These are phyloP conservation scores for Fusarium dimerum DNA, from an alignment of 2,329 filamentous ascomycete species.

Conservation along the genomic window DNA sequence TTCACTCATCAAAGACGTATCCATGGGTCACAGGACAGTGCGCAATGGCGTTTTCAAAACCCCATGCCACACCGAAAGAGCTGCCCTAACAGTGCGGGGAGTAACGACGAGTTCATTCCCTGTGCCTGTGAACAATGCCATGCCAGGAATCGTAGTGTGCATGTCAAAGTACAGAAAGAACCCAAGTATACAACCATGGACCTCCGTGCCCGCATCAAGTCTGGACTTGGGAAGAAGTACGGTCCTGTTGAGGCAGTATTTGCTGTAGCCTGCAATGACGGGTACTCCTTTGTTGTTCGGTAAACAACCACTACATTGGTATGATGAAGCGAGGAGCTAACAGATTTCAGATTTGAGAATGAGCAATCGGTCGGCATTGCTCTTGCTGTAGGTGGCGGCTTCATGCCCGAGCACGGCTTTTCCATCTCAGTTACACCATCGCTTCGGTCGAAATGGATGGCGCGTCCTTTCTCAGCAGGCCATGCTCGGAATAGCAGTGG, in stretches of 20 bases:
- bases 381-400: constrained; percentile 21
- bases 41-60: constrained; percentile 17
- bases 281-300: constrained; percentile 30
- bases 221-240: constrained; percentile 29
- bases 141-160: constrained; percentile 33
- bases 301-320: constrained; percentile 14
- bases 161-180: constrained; percentile 21
- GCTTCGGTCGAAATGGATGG: constrained; percentile 35
- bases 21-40: constrained; percentile 12
- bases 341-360: constrained; percentile 24
- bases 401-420: constrained; percentile 29
- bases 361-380: constrained; percentile 31
- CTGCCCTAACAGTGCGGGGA: constrained; percentile 22
- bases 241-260: constrained; percentile 34
- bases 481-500: not conserved
- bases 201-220: constrained; percentile 31
- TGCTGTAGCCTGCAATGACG: constrained; percentile 10
- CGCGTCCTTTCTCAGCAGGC: not conserved
- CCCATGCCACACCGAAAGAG: constrained; percentile 4
- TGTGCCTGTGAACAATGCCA: constrained; percentile 34
- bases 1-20: constrained; percentile 18
- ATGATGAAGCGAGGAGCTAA: not conserved
- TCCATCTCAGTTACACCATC: constrained; percentile 29
- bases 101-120: constrained; percentile 25
- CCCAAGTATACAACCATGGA: constrained; percentile 16